phyloP scores from a whole-genome alignment of 805 yeast genomes.

The Peterozyma xylosa region DNA sequence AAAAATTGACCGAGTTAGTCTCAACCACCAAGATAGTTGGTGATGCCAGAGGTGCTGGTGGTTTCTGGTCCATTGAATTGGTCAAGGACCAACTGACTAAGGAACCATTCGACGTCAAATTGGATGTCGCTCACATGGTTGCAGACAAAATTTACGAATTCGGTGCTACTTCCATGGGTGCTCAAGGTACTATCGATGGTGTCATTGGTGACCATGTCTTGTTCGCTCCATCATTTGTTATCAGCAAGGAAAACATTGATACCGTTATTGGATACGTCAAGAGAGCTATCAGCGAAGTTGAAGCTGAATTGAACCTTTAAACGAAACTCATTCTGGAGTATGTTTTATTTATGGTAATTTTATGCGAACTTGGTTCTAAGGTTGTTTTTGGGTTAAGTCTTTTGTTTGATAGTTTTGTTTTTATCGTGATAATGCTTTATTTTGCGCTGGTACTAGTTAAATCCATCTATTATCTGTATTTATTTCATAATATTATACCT shows the following conservation, averaged over 20 bases:
- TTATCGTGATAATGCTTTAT: too few species aligned
- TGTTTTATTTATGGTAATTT: too few species aligned
- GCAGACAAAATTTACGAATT: conserved; percentile 26
- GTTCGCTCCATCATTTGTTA: conserved; percentile 36
- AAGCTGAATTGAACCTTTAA: conserved; percentile 8
- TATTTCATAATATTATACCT: too few species aligned
- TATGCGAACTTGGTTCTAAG: too few species aligned
- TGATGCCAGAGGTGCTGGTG: conserved; percentile 47
- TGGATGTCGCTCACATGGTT: conserved; percentile 24
- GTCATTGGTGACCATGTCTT: conserved; percentile 36
- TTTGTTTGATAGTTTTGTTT: too few species aligned
- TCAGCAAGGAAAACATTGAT: conserved; percentile 29
- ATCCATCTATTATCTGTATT: too few species aligned
- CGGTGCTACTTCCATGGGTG: conserved; percentile 34
- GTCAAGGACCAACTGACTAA: conserved; percentile 39
- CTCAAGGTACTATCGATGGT: conserved; percentile 30
- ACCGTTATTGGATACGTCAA: conserved; percentile 29
- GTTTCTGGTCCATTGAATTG: conserved; percentile 47
- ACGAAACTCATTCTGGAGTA: too few species aligned
- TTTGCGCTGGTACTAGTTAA: too few species aligned
- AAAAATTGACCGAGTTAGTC: conserved; percentile 21
- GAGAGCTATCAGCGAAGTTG: conserved; percentile 32
- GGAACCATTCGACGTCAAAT: conserved; percentile 30
- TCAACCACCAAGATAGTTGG: conserved; percentile 30
- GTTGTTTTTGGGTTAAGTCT: too few species aligned